Base-by-base conservation (phyloP, 2,329 filamentous ascomycete genomes). In the Ophiognomonia clavigignenti-juglandacearum region DNA sequence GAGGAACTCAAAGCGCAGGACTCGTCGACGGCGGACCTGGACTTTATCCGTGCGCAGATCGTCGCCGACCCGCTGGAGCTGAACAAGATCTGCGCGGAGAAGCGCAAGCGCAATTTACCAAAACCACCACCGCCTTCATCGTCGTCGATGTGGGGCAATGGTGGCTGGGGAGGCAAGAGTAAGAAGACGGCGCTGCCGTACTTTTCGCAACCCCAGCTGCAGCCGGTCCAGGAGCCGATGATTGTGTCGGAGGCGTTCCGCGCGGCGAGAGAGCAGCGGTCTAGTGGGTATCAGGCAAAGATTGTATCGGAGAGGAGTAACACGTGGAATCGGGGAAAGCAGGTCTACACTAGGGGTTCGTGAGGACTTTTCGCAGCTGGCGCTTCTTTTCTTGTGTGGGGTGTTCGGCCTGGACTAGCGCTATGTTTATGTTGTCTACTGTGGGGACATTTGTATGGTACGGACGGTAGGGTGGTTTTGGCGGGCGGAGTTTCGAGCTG, bases 11-110 rank as follows among this genome's bases (percentile, higher is more conserved):
- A 78, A 37, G 74, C 75, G 7, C 59, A 62, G 0, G 64, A 68
- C 20, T 56, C 64, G 32, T 57, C 69, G 47, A 65, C 66, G 3
- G 66, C 66, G 24, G 73, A 80, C 26, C 59, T 82, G 4, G 67
- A 74, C 8, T 93, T 93, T 61, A 76, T 97, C 42, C 84, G 80
- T 57, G 92, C 93, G 0, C 93, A 98, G 64, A 93, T 96, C 56
- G 80, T 82, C 6, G 78, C 73, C 27, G 74, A 82, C 45, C 87
- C 95, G 35, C 68, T 78, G 23, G 91, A 96, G 61, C 70, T 97
- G 2, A 75, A 75, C 11, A 76, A 85, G 1, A 83, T 96, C 34
- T 65, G 95, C 55, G 85, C 79, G 52, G 77, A 83, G 1, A 63
- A 74, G 45, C 74, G 67, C 48, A 75, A 73, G 57, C 31, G 31